Base-by-base conservation (phyloP, 169 alveolate genomes). In the Hepatocystis sp. region DNA sequence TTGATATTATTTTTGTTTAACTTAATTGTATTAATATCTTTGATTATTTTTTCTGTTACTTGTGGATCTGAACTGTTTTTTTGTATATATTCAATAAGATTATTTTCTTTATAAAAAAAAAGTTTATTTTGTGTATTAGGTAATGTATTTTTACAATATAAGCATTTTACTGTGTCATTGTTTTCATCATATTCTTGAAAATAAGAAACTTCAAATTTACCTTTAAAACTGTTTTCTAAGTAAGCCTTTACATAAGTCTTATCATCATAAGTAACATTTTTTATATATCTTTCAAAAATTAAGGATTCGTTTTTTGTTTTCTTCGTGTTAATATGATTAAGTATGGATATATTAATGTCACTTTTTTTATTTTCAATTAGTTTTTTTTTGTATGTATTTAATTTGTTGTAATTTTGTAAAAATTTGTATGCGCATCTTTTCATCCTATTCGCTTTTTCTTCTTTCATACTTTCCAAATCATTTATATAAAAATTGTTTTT, bases 301-400 rank as follows among this genome's bases (percentile, higher is more conserved):
- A 66, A 39, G 1, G 42, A 27, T 15, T 10, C 52, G 4, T 21
- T 67, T 51, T 42, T 4, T 51, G 32, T 52, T 67, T n/a, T 34
- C 23, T 25, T 36, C 13, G 44, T 19, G 17, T 49, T 17, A 28
- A 51, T 5, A 49, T 52, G 25, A 2, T 42, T 36, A 34, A 42
- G 27, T 42, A 44, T 2, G 0, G 85, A 42, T 67, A 67, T 67
- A 56, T 44, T 32, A 23, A 67, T 52, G 11, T 67, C 85, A 10
- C 85, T 51, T 67, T 67, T 67, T 67, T 67, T 67, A 7, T 67
- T 51, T 67, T 67, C 85, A 42, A 67, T 67, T 52, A 49, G 36
- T 56, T 52, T 67, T 44, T 52, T 67, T 34, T 67, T 67, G 36
- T 51, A 51, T 17, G 32, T 34, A 28, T 42, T 67, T 67, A 67